Base-by-base conservation (phyloP, 164 flowering plant genomes). In the Santalum album region DNA sequence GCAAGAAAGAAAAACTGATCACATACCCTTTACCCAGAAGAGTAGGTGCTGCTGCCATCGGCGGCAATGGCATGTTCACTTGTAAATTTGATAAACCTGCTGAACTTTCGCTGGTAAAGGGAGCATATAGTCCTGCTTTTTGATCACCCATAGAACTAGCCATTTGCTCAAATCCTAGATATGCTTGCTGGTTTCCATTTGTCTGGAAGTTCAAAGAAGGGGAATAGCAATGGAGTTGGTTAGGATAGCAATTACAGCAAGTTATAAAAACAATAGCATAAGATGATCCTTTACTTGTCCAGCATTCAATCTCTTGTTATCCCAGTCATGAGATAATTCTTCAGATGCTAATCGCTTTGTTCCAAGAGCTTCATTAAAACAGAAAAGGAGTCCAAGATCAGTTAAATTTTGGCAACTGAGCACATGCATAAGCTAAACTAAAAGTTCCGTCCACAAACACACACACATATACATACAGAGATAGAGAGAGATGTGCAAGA, bases 261-360 rank as follows among this genome's bases (percentile, higher is more conserved):
- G 18, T 17, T 34, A 24, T 38, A 40, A 59, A 12, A 26, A 45
- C 63, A 51, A 66, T 68, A 74, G n/a, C 75, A 58, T 50, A 67
- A 69, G 58, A 17, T 57, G 50, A 49, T 47, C 56, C 34, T 74
- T 72, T 61, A 79, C 77, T 42, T 67, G 73, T 63, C 96, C 95
- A 23, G 80, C 79, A 75, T 90, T 90, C 55, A 78, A 65, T 68
- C 97, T 78, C 77, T 90, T 87, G 73, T 75, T 85, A 54, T 90
- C 96, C 89, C 78, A 83, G 18, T 76, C 85, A 60, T 73, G 74
- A 47, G 56, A 71, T 60, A 78, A 61, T 47, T 83, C 97, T 38
- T 85, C 96, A 24, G 96, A 77, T 24, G 97, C 97, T 60, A 83
- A 56, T 25, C 97, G 75, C 61, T 90, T 90, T 36, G 78, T 80